phyloP scores from a whole-genome alignment of 2,329 filamentous ascomycete species.

The Xylaria sp. region DNA sequence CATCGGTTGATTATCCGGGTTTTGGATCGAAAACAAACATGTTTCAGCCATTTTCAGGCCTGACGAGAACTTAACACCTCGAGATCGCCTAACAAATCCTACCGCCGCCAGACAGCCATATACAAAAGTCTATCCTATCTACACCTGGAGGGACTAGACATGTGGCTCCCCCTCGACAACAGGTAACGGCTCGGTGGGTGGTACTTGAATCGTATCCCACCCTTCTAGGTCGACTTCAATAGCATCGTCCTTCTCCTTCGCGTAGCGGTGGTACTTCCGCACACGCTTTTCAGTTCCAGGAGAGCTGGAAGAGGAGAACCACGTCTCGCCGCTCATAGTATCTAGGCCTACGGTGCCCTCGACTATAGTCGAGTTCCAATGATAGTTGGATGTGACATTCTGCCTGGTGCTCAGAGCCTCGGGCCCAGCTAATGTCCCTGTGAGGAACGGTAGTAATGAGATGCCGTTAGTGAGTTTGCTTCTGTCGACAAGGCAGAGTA shows the following conservation, averaged over 20 bases:
- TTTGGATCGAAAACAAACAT: no score
- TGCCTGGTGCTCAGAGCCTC: constrained; percentile 37
- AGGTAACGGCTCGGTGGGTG: constrained; percentile 31
- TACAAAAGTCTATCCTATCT: not conserved
- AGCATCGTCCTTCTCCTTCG: constrained; percentile 36
- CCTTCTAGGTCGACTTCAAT: constrained; percentile 30
- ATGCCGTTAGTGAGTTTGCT: constrained; percentile 37
- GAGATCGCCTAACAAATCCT: not conserved
- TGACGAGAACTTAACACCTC: not conserved
- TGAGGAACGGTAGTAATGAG: constrained; percentile 33
- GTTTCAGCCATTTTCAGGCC: not conserved
- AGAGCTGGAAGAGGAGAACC: constrained; percentile 37
- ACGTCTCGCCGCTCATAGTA: constrained; percentile 38
- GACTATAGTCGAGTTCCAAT: constrained; percentile 43
- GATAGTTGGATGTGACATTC: constrained; percentile 41
- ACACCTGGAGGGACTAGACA: constrained; percentile 12
- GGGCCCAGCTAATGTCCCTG: constrained; percentile 30
- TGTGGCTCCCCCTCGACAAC: constrained; percentile 30
- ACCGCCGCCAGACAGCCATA: not conserved
- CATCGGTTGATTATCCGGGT: no score
- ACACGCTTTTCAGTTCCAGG: constrained; percentile 29
- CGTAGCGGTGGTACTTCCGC: constrained; percentile 32
- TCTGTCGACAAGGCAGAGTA: constrained; percentile 40
- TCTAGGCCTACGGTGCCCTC: constrained; percentile 38
- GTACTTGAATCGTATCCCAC: constrained; percentile 32